Evolutionary conservation across 306 rosid species (phyloP).

Genomic region (Quercus alba): DNA sequence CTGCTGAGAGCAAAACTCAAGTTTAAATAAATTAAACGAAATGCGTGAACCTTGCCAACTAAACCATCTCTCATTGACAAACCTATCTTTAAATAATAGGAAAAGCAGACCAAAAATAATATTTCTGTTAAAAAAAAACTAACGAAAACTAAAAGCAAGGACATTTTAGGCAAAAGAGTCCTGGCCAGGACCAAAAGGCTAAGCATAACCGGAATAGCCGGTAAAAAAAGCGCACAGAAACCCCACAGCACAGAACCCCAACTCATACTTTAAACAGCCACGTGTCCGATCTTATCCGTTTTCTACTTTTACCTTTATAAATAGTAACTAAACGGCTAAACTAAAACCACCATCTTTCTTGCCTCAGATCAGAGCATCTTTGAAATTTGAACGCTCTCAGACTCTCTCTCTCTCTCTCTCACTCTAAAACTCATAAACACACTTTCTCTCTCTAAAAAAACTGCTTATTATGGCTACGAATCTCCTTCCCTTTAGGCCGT

Average conservation of each 20-base stretch:
- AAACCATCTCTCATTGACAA: too few species aligned
- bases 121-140: too few species aligned
- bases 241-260: constrained; percentile 17
- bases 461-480: constrained; percentile 48
- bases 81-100: too few species aligned
- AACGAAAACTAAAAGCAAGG: too few species aligned
- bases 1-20: rapidly evolving
- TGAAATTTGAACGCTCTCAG: not conserved
- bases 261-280: constrained; percentile 12
- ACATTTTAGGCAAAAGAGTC: too few species aligned
- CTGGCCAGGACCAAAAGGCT: not conserved
- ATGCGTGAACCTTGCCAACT: rapidly evolving
- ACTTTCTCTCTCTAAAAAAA: not conserved
- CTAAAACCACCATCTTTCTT: not conserved
- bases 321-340: not conserved
- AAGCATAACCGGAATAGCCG: constrained; percentile 29
- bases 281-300: constrained; percentile 63
- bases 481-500: constrained; percentile 28
- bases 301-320: constrained; percentile 19
- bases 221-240: constrained; percentile 29
- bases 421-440: not conserved
- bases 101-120: too few species aligned
- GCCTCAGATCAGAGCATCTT: too few species aligned
- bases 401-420: not conserved
- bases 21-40: rapidly evolving